Evolutionary conservation across 345 rosid genomes (phyloP), one percentile per base, ranked within the genome.

Genomic region (Gynandropsis gynandra): DNA sequence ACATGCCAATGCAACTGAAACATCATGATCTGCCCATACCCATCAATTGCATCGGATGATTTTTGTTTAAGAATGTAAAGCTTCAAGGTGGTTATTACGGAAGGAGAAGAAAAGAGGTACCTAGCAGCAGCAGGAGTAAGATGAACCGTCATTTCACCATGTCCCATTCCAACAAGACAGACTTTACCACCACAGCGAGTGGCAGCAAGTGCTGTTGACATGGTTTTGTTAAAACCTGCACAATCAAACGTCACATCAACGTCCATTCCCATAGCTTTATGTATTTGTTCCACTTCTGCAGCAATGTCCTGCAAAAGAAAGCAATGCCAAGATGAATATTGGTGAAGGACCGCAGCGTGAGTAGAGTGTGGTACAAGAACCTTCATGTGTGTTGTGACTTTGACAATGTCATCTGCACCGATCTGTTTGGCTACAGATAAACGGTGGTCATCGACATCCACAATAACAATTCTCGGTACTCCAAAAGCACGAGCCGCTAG

Each of bases 91-190:
- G 29, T 24, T 24, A 2, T 24, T 5, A 24, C 5, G 29, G 29
- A 24, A 24, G 29, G 29, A 24, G 29, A 24, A 24, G 29, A 5
- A 24, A 47, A 38, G 48, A 50, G 13, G 12, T 78, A 85, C 95
- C 97, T 85, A 50, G 88, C 94, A 34, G 99, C 99, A 42, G 95
- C 87, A 17, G 90, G 78, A 53, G 94, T 81, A 31, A 85, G 86
- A 16, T 88, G 94, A 7, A 87, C 76, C 18, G 88, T 92, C 95
- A 83, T 87, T 63, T 82, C 69, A 4, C 52, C 62, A 27, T 68
- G 88, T 31, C 88, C 97, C 74, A 83, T 69, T 47, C 97, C 97
- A 0, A 88, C 80, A 16, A 85, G 93, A 71, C 98, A 92, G 40
- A 87, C 97, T 72, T 78, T 92, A 59, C 98, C 96, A 0, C 97